phyloP scores from a whole-genome alignment of 352 stramenopile species.

The Globisporangium takayamanum region DNA sequence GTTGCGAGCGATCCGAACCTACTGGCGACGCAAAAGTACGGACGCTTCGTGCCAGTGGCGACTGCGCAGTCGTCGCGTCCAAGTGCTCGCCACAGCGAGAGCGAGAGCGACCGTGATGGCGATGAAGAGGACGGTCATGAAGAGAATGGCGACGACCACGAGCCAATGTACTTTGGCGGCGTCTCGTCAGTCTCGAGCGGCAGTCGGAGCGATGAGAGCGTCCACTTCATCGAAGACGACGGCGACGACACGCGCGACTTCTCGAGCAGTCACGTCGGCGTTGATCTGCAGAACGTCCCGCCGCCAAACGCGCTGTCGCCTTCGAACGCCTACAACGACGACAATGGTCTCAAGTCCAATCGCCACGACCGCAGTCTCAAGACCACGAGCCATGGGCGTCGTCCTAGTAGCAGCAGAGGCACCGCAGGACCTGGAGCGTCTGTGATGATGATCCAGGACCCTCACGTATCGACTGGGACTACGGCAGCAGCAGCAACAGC shows the following conservation, averaged over 20 bases:
- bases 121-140: background rate
- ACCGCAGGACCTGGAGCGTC: background rate
- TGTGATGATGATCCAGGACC: background rate
- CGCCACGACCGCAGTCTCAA: too few relatives aligned
- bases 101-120: background rate
- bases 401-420: background rate
- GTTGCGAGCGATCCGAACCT: slow-evolving; percentile 10
- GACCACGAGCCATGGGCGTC: too few relatives aligned
- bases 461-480: background rate
- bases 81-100: background rate
- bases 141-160: background rate
- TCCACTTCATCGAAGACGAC: slow-evolving; percentile 59
- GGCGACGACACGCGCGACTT: slow-evolving; percentile 38
- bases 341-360: background rate
- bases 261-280: slow-evolving; percentile 22
- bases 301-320: slow-evolving; percentile 1
- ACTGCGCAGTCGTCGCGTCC: background rate
- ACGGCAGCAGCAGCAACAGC: background rate
- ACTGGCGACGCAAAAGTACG: slow-evolving; percentile 33
- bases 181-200: slow-evolving; percentile 64
- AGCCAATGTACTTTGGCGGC: slow-evolving; percentile 45
- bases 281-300: slow-evolving; percentile 19
- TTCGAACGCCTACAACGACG: slow-evolving; percentile 5
- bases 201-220: slow-evolving; percentile 44
- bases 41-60: slow-evolving; percentile 26